Conservation (phyloP, 371 early-diverging fungal genomes). For the Apophysomyces sp. region DNA sequence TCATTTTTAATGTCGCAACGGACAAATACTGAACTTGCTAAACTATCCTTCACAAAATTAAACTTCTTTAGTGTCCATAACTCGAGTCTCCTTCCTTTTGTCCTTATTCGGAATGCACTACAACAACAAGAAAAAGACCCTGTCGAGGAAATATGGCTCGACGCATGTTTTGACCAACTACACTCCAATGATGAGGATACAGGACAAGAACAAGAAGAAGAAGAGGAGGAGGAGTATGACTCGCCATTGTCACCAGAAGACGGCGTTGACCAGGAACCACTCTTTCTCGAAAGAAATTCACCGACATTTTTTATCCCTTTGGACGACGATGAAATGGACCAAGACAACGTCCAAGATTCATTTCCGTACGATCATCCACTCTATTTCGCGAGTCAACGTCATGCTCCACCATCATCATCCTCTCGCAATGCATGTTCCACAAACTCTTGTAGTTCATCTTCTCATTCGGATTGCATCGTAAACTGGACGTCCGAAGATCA, state of each 20-base stretch:
- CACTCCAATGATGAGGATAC: slow-evolving; percentile 5
- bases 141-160: slow-evolving; percentile 17
- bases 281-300: background rate
- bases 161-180: slow-evolving; percentile 20
- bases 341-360: background rate
- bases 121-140: slow-evolving; percentile 5
- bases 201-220: background rate
- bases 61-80: slow-evolving; percentile 13
- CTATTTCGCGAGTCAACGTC: background rate
- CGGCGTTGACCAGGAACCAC: background rate
- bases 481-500: background rate
- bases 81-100: slow-evolving; percentile 14
- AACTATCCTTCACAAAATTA: slow-evolving; percentile 10
- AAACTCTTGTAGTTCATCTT: background rate
- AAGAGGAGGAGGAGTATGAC: slow-evolving; percentile 3
- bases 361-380: background rate
- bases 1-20: background rate
- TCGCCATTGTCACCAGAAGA: slow-evolving; percentile 3
- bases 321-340: slow-evolving; percentile 8
- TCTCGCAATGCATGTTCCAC: background rate
- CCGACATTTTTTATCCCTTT: slow-evolving; percentile 3
- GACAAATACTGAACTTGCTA: slow-evolving; percentile 1
- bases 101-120: slow-evolving; percentile 17
- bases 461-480: background rate
- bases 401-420: background rate